Evolutionary conservation across 768 basidiomycete species (phyloP), one percentile per base, ranked within the genome.

Genomic region (Lactarius quietus): DNA sequence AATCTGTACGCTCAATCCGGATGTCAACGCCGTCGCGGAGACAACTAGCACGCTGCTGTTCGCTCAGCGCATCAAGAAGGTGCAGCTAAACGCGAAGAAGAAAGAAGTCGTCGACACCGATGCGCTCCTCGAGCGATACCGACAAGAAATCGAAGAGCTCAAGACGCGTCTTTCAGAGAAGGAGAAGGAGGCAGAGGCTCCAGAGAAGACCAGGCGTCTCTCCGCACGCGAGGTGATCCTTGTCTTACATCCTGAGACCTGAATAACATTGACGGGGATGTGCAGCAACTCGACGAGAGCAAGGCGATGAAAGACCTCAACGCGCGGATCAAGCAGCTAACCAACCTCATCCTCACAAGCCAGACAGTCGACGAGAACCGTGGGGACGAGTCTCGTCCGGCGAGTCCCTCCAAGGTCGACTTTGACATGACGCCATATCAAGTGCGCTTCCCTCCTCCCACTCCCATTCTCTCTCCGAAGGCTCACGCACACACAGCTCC

Each of bases 1-100:
- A 18, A 89, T 98, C 59, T 97, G 95, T 75, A 98, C 96, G 0
- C 84, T 98, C 73, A 96, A 95, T 71, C 94, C 96, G 0, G 92
- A 95, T 57, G 74, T 80, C 2, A 76, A 79, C 55, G 94, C 94
- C 20, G 80, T 95, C 7, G 80, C 86, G 9, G 96, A 98, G 78
- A 92, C 88, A 8, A 87, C 87, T 59, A 93, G 89, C 68, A 99
- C 96, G 0, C 79, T 98, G 23, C 84, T 88, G 45, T 98, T 99
- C 72, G 96, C 96, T 3, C 89, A 89, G 69, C 82, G 95, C 53
- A 89, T 96, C 71, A 96, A 95, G 82, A 87, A 84, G 69, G 95
- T 98, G 45, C 86, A 92, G 83, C 78, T 98, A 41, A 84, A 89
- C 65, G 95, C 95, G 3, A 86, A 90, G 78, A 94, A 93, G 86